Evolutionary conservation across 176 grass and related monocot species (phyloP).

Genomic region (Cocos nucifera): DNA sequence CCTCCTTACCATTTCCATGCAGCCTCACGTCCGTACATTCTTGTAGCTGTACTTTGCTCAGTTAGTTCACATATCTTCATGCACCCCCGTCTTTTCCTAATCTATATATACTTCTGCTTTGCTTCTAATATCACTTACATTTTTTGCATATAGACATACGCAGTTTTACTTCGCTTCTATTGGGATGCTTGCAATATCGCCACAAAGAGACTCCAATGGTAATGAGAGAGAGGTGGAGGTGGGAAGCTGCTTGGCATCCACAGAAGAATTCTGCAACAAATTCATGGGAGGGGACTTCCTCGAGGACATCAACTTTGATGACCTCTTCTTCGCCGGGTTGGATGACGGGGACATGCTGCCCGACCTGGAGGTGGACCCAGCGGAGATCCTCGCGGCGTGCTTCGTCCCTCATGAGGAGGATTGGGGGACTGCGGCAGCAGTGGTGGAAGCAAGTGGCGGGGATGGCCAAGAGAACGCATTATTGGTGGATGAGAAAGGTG

Average conservation of each 20-base stretch:
- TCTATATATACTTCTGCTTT: no score
- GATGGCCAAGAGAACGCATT: constrained; percentile 1
- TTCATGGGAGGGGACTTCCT: constrained; percentile 32
- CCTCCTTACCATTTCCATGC: constrained; percentile 16
- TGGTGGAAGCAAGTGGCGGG: neutral
- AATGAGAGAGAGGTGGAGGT: constrained; percentile 1
- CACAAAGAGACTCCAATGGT: constrained; percentile 35
- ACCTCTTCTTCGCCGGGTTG: constrained; percentile 45
- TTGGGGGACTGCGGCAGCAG: no score
- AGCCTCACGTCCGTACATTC: constrained; percentile 6
- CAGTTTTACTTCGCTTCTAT: constrained; percentile 6
- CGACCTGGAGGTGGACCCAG: constrained; percentile 80
- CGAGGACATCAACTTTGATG: constrained; percentile 86
- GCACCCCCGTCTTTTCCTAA: no score
- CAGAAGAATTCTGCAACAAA: constrained; percentile 1
- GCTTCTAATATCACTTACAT: no score
- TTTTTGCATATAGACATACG: neutral
- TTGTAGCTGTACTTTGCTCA: no score
- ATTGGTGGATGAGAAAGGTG: constrained; percentile 2
- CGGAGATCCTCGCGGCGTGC: constrained; percentile 68
- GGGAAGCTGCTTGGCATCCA: neutral
- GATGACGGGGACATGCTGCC: constrained; percentile 78
- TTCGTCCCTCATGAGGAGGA: neutral
- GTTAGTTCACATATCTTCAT: no score
- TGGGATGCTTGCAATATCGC: constrained; percentile 71